Evolutionary conservation across 225 moss, liverwort and hornwort species (phyloP), one percentile per base, ranked within the genome.

Genomic region (Lunularia cruciata): DNA sequence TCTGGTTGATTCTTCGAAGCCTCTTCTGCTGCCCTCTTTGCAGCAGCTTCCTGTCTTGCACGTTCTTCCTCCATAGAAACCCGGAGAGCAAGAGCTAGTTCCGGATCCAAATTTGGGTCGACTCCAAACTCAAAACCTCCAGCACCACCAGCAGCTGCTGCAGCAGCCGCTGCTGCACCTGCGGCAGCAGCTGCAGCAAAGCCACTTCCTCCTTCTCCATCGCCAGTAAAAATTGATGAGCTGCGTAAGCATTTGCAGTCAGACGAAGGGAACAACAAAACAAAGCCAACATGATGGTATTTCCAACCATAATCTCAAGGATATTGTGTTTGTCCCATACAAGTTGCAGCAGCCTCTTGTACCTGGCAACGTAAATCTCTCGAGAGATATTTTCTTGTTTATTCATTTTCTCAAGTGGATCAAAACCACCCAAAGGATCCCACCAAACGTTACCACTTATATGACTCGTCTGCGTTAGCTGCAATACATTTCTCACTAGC

Each of bases 11-110:
- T 81, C 74, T 89, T 93, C 34, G 84, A 73, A 57, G 91, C 81
- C 7, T 93, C 92, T 70, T 93, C 91, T 18, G 89, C 85, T 67
- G 98, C 84, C 74, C 93, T 85, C 82, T 89, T 93, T 68, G 91
- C 91, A 76, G 98, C 98, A 67, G 98, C 91, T 84, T 98, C 98
- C 72, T 93, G 98, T 36, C 98, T 87, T 64, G 92, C 91, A 72
- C 93, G 78, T 65, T 93, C 98, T 72, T 98, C 98, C 79, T 98
- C 98, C 98, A 98, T 93, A 20, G 98, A 98, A 3, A 98, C 98
- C 54, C 98, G 80, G 2, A 98, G 84, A 28, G 98, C 98, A 78
- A 93, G 98, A 59, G 91, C 93, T 37, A 93, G 85, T 83, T 93
- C 98, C 31, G 98, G 93, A 55, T 98, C 91, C 69, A 98, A 69